Conservation (phyloP, 2,329 filamentous ascomycete species). For the Blastomyces silverae region DNA sequence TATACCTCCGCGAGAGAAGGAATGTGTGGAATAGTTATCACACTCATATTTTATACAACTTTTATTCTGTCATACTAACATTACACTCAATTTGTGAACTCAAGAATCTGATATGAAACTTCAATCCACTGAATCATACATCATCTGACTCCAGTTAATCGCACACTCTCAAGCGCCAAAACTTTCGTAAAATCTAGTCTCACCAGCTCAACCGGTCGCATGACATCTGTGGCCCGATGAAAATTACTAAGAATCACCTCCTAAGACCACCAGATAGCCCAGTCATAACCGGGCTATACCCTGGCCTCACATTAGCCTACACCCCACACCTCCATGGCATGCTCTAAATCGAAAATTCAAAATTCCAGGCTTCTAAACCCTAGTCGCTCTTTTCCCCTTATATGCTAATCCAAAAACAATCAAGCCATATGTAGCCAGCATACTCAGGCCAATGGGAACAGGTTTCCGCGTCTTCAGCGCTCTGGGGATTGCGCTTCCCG, state of each 20-base stretch:
- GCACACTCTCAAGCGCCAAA: not conserved
- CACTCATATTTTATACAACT: not conserved
- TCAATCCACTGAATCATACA: not conserved
- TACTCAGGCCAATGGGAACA: conserved; percentile 69
- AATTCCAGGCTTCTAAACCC: not conserved
- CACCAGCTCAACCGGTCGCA: not conserved
- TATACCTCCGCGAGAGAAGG: not conserved
- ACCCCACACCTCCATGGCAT: not conserved
- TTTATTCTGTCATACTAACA: not conserved
- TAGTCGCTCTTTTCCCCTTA: conserved; percentile 29
- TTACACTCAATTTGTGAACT: not conserved
- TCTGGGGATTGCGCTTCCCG: conserved; percentile 74
- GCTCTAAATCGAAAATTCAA: not conserved
- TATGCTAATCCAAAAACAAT: conserved; percentile 70
- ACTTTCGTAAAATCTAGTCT: not conserved
- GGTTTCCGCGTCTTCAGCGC: conserved; percentile 79
- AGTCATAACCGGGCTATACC: not conserved
- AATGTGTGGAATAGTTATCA: not conserved
- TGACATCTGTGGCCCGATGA: not conserved
- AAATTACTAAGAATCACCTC: not conserved
- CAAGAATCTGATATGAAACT: not conserved
- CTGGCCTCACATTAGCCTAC: not conserved
- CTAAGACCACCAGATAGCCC: not conserved
- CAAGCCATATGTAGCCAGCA: conserved; percentile 72
- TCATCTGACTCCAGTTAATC: not conserved